Evolutionary conservation across 2,329 filamentous ascomycete genomes (phyloP), one percentile per base, ranked within the genome.

Genomic region (Pseudopithomyces chartarum): DNA sequence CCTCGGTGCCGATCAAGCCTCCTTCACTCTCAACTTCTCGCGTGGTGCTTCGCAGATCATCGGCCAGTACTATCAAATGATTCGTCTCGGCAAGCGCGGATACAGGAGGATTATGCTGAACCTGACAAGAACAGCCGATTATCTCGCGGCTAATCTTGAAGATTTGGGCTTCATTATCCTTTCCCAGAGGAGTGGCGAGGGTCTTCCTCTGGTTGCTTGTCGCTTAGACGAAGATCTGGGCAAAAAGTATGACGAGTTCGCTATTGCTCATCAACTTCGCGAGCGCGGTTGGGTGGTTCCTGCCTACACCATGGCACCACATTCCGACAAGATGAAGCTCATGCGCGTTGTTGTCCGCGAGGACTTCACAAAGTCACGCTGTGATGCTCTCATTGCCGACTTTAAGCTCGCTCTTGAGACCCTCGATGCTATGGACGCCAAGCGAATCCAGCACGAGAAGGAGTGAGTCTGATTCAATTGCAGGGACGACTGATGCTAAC

Each of bases 1-100:
- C 79, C 89, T 97, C 6, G 94, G 94, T 48, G 93, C 94, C 11
- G 92, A 97, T 73, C 94, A 98, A 76, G 90, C 92, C 2, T 97
- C 92, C 2, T 97, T 97, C 80, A 97, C 94, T 0, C 87, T 98
- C 57, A 98, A 98, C 83, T 98, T 98, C 82, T 96, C 91, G 73
- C 96, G 97, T 76, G 93, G 93, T 55, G 94, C 94, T 12, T 92
- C 90, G 6, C 93, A 97, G 73, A 91, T 97, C 70, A 96, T 98
- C 60, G 94, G 91, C 26, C 94, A 98, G 79, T 98, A 97, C 81
- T 97, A 98, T 81, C 93, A 97, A 79, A 85, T 98, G 72, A 97
- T 97, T 74, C 91, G 94, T 29, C 87, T 98, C 3, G 94, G 94
- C 59, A 96, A 96, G 84, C 88, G 89, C 61, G 94, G 94, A 48